These are phyloP conservation scores for Cercophora newfieldiana DNA, from an alignment of 495 filamentous ascomycete genomes.

Conservation along the genomic window DNA sequence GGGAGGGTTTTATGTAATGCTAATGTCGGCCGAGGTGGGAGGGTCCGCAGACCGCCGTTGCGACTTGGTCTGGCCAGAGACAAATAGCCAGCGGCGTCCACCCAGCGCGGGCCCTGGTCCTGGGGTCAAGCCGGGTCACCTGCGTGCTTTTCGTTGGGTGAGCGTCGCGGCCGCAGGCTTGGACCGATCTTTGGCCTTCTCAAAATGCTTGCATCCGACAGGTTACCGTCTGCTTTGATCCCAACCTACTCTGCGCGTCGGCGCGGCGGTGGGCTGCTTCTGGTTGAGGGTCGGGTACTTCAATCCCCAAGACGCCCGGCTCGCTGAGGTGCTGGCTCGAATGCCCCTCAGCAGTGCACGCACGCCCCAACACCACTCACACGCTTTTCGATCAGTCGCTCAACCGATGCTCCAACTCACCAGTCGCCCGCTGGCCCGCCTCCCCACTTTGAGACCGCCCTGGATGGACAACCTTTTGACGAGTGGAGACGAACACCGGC, in stretches of 20 bases:
- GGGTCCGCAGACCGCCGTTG: slow-evolving; percentile 32
- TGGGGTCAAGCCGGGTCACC: slow-evolving; percentile 30
- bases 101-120: slow-evolving; percentile 22
- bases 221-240: neutral
- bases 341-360: neutral
- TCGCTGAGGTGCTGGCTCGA: neutral
- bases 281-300: slow-evolving; percentile 15
- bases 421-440: slow-evolving; percentile 7
- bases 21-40: slow-evolving; percentile 42
- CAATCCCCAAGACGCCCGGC: slow-evolving; percentile 13
- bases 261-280: slow-evolving; percentile 3
- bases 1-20: slow-evolving; percentile 58
- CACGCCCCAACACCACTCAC: neutral
- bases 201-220: slow-evolving; percentile 5
- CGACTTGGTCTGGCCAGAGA: slow-evolving; percentile 23
- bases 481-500: neutral
- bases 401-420: neutral
- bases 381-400: slow-evolving; percentile 5
- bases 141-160: slow-evolving; percentile 22
- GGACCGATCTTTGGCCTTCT: slow-evolving; percentile 13
- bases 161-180: slow-evolving; percentile 15
- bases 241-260: slow-evolving; percentile 4
- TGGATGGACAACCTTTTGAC: neutral
- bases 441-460: slow-evolving; percentile 9
- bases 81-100: slow-evolving; percentile 31